Percentiles rank a stretch among this genome's conserved stretches.
phyloP scores from a whole-genome alignment of 148 eudicot species.

The Agrostemma githago region DNA sequence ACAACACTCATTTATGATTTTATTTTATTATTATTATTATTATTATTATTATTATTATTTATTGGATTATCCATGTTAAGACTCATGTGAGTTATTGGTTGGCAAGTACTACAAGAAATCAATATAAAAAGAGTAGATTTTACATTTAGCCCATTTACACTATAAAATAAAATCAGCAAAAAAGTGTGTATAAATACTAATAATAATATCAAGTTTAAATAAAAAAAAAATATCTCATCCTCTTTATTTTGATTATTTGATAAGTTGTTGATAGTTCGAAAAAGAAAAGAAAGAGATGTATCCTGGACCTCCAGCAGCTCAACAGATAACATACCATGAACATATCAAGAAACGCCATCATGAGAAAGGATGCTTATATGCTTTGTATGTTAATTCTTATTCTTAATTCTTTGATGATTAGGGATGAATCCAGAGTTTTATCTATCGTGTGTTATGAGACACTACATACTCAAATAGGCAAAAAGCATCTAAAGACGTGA shows the following conservation, averaged over 20 bases:
- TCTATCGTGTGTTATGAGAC: no score
- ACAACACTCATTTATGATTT: neutral
- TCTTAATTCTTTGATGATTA: neutral
- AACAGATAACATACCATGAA: slow-evolving; percentile 18
- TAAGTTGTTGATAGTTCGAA: neutral
- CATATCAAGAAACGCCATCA: slow-evolving; percentile 26
- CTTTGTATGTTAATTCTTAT: slow-evolving; percentile 15
- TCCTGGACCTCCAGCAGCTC: slow-evolving; percentile 16
- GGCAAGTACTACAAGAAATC: neutral
- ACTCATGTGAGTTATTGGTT: slow-evolving; percentile 17
- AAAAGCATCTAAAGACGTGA: no score
- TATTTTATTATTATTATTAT: no score
- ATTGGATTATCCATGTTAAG: slow-evolving; percentile 1
- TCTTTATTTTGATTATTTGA: neutral
- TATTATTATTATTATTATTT: no score
- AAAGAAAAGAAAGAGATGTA: neutral
- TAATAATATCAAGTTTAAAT: no score
- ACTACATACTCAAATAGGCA: no score
- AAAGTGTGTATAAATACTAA: neutral
- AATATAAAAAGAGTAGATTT: neutral
- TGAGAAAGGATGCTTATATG: slow-evolving; percentile 26
- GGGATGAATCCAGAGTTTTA: neutral
- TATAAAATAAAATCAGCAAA: neutral
- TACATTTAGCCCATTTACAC: neutral
- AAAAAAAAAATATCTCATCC: no score